Base-by-base conservation (phyloP, 2,329 filamentous ascomycete species). In the Pseudogymnoascus sp. region DNA sequence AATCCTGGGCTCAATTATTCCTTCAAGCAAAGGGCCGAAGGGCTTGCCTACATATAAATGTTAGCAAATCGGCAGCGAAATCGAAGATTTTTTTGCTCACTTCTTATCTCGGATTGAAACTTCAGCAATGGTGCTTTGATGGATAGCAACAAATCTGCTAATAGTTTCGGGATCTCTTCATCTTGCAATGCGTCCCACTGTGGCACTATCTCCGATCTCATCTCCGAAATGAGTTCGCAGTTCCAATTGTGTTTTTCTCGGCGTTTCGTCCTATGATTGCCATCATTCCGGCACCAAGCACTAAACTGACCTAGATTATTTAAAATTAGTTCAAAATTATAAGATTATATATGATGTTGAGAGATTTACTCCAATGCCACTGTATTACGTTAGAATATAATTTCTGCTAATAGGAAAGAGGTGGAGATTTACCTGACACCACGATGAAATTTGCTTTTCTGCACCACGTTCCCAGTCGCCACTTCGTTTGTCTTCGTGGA, bases 211-310 rank as follows among this genome's bases (percentile, higher is more conserved):
- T 73, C 72, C 60, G 65, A 66, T 5, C 68, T 67, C 72, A 74
- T 72, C 39, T 72, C 72, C 68, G 67, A 71, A 38, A 72, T 72
- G 8, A 74, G 69, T n/a, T 71, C 64, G 12, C 68, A 60, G 15
- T 74, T 74, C 72, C 72, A 74, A 39, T 74, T 67, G 21, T 2
- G 21, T 12, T 68, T 61, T n/a, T 5, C 29, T 48, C 60, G n/a
- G 9, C 27, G 7, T 17, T 39, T 60, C 13, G 29, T 31, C 44
- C 21, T 61, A 42, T 74, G 68, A 10, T 69, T 44, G 1, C 72
- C 72, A 8, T 71, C 68, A 25, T 70, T 67, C 0, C 61, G 41
- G 44, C 72, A 73, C 72, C 71, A 73, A 2, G 70, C 70, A 13
- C 72, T 68, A 62, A 71, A 73, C 59, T 72, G 71, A 31, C 44